Evolutionary conservation across 75 land plant species (phyloP), one percentile per base, ranked within the genome.

Genomic region (Sequoia sempervirens): DNA sequence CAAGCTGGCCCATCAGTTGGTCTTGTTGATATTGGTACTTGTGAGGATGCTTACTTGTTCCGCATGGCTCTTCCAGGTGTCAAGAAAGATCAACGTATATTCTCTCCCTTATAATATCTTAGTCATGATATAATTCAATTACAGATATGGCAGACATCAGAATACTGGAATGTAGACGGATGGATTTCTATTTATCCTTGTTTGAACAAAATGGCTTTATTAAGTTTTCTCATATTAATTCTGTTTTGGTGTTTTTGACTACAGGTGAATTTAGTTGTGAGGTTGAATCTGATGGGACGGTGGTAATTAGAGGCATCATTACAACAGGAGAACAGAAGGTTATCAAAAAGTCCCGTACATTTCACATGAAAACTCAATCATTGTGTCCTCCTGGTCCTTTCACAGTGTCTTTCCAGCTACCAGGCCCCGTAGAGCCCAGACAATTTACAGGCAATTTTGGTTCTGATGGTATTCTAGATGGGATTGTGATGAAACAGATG

Each of bases 341-440:
- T 23, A 76, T 79, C 41, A 89, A 85, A 76, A 58, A 66, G 6
- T 75, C 82, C 5, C 84, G 74, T 43, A 81, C 68, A 58, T 86
- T 87, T 56, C 53, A 75, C 80, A 88, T 85, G 93, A 88, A 85
- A 58, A 81, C 90, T 13, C 94, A 92, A 85, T 90, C 88, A n/a
- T 82, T 89, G 54, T 84, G 89, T 30, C 92, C 94, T 18, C 92
- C 94, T 37, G 95, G 95, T 36, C 90, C 92, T 17, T 92, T 94
- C 80, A 88, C 87, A 4, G 75, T 92, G 41, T 91, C 90, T 52
- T 92, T 94, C 84, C 80, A 84, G 14, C 86, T 94, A 52, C 95
- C 95, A 12, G 95, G 94, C 8, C 94, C 92, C 40, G 94, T 94
- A 20, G 95, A 94, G 47, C 94, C 95, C 28, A 84, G 87, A 41